These are phyloP conservation scores for Ascochyta koolunga DNA, from an alignment of 2,329 filamentous ascomycete genomes.

Conservation along the genomic window DNA sequence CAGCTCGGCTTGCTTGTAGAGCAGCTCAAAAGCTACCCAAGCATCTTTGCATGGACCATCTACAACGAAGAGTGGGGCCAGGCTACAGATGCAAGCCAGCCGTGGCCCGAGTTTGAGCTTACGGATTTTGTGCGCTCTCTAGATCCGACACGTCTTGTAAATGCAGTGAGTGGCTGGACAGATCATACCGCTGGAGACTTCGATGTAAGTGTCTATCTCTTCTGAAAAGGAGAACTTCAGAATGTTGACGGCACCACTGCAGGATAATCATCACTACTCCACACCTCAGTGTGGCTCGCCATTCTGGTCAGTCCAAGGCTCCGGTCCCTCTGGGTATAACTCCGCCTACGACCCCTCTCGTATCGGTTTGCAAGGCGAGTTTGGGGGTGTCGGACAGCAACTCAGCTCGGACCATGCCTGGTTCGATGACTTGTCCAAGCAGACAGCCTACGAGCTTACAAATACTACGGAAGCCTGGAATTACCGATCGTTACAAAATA, in stretches of 20 bases:
- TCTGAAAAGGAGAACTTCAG: neutral
- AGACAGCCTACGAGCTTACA: slow-evolving; percentile 70
- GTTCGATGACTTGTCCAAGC: slow-evolving; percentile 64
- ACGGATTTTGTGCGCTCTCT: slow-evolving; percentile 61
- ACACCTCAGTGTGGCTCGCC: slow-evolving; percentile 74
- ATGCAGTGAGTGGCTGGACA: slow-evolving; percentile 69
- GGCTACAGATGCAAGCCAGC: slow-evolving; percentile 45
- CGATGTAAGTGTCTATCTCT: slow-evolving; percentile 20
- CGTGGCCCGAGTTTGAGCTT: slow-evolving; percentile 63
- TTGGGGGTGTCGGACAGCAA: slow-evolving; percentile 72
- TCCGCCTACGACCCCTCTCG: slow-evolving; percentile 59
- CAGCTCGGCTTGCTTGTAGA: slow-evolving; percentile 67
- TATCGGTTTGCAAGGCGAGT: slow-evolving; percentile 74
- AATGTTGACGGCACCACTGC: neutral
- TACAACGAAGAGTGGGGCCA: slow-evolving; percentile 79
- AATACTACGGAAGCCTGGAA: slow-evolving; percentile 66
- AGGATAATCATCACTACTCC: slow-evolving; percentile 75
- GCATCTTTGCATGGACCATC: slow-evolving; percentile 70
- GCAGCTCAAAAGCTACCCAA: slow-evolving; percentile 68
- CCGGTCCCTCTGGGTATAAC: slow-evolving; percentile 51
- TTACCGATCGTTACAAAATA: slow-evolving; percentile 64
- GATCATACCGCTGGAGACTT: slow-evolving; percentile 73
- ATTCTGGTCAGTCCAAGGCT: slow-evolving; percentile 65
- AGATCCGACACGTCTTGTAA: slow-evolving; percentile 69
- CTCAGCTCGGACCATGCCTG: slow-evolving; percentile 68